These are phyloP conservation scores for Calonectria hongkongensis DNA, from an alignment of 2,329 filamentous ascomycete genomes.

Conservation along the genomic window DNA sequence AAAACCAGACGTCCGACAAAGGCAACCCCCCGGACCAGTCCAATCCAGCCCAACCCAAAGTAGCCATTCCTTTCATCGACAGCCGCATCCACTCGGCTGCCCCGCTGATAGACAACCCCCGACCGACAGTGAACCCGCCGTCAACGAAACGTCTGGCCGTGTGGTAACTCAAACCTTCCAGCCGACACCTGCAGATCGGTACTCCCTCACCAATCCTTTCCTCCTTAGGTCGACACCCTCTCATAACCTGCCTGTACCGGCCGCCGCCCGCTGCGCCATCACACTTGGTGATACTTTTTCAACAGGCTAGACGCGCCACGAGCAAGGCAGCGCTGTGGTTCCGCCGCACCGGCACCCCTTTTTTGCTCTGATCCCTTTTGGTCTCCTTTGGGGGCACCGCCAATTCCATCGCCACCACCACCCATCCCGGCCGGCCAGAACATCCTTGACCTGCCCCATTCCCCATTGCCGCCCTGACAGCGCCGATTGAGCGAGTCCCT, in stretches of 20 bases:
- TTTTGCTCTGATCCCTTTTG: constrained; percentile 43
- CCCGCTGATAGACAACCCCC: constrained; percentile 50
- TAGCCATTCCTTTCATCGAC: constrained; percentile 43
- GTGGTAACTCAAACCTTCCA: constrained; percentile 42
- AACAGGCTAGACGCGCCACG: constrained; percentile 39
- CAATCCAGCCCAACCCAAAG: constrained; percentile 47
- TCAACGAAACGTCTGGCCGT: constrained; percentile 33
- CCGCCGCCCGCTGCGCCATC: constrained; percentile 40
- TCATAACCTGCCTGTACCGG: constrained; percentile 38
- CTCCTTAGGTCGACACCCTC: constrained; percentile 40
- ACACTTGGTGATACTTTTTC: constrained; percentile 42
- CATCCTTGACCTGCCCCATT: constrained; percentile 51
- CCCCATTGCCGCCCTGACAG: constrained; percentile 39
- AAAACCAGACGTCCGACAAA: constrained; percentile 40
- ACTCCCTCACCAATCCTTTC: constrained; percentile 41
- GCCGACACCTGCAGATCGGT: constrained; percentile 50
- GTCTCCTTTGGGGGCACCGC: constrained; percentile 42
- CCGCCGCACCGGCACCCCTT: constrained; percentile 50
- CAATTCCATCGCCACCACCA: constrained; percentile 47
- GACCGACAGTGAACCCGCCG: constrained; percentile 44
- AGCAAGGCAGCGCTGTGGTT: constrained; percentile 38
- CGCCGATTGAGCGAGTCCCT: constrained; percentile 49
- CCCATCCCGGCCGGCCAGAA: constrained; percentile 43
- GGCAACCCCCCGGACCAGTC: constrained; percentile 44
- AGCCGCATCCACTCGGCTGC: constrained; percentile 52